Percentiles rank a stretch among this genome's conserved stretches.
These are phyloP conservation scores for Cercis canadensis DNA, from an alignment of 306 rosid species.

Conservation along the genomic window DNA sequence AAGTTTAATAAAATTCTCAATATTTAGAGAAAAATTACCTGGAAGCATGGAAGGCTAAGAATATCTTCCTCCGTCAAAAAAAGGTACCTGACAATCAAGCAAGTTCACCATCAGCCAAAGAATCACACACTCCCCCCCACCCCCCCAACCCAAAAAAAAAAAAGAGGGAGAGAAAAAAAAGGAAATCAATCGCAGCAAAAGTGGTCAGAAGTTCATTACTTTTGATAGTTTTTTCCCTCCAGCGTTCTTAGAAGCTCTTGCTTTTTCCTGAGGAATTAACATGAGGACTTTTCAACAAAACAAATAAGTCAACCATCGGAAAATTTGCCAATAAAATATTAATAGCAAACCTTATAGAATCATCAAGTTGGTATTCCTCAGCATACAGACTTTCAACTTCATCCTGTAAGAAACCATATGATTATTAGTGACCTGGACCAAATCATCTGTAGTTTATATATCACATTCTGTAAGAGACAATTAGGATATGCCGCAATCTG, in stretches of 20 bases:
- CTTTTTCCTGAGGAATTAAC: constrained; percentile 58
- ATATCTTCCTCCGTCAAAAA: constrained; percentile 70
- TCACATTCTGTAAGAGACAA: constrained; percentile 3
- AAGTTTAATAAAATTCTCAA: constrained; percentile 14
- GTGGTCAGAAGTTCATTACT: constrained; percentile 50
- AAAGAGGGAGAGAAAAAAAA: too few species aligned
- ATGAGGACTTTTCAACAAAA: constrained; percentile 28
- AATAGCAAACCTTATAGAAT: constrained; percentile 63
- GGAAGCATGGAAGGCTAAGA: constrained; percentile 66
- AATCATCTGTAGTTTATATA: constrained; percentile 20
- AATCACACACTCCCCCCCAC: too few species aligned
- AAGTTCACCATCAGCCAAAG: constrained; percentile 37
- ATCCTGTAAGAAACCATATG: constrained; percentile 60
- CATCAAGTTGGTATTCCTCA: constrained; percentile 68
- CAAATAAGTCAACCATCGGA: constrained; percentile 30
- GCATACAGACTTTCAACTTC: constrained; percentile 66
- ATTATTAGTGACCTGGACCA: constrained; percentile 27
- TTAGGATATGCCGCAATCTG: not conserved
- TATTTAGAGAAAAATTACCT: constrained; percentile 54
- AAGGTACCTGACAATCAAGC: constrained; percentile 58
- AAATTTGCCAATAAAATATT: constrained; percentile 18
- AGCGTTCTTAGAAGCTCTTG: constrained; percentile 65
- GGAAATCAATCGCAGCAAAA: not conserved
- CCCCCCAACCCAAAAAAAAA: too few species aligned
- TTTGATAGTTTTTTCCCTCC: constrained; percentile 51